Base-by-base conservation (phyloP, 257 asterid genomes). In the Oldenlandia corymbosa region DNA sequence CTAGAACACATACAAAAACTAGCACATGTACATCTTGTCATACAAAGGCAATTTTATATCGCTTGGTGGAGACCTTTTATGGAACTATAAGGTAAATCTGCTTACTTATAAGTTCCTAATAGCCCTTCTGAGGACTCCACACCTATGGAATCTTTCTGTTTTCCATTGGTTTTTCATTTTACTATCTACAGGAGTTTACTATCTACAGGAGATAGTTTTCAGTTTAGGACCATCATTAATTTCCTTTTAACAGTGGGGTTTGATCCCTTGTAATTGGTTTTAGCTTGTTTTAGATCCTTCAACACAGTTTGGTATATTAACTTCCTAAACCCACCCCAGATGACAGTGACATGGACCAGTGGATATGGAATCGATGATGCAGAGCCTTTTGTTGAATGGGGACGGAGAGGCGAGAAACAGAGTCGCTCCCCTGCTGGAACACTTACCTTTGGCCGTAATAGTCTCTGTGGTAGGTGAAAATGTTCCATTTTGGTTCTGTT, bases 261-360 rank as follows among this genome's bases (percentile, higher is more conserved):
- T n/a, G n/a, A n/a, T n/a, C n/a, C n/a, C n/a, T n/a, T n/a, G n/a
- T n/a, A n/a, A n/a, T n/a, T n/a, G n/a, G 28, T 57, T 24, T 21
- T 57, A 3, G n/a, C 2, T 9, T 3, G 7, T 47, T 47, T 47
- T 5, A n/a, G 20, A 47, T 57, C 34, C 16, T 21, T 31, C 30
- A 10, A 18, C 42, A 57, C 5, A 30, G 10, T 11, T 47, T 32
- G 28, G 10, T 3, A 39, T 46, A 57, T 32, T 18, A 18, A 57
- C 13, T 24, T 32, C 27, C 41, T 57, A 28, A 41, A 39, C 13
- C 31, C 11, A 59, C 32, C 57, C 58, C 84, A 92, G 99, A 93
- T 90, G 96, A 84, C 97, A 24, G 88, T 93, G 54, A 93, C 97
- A 27, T 93, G 99, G 99, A 93, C 99, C 8, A 93, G 99, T 64